Evolutionary conservation across 2,329 filamentous ascomycete species (phyloP).

Genomic region (Scedosporium dehoogii): DNA sequence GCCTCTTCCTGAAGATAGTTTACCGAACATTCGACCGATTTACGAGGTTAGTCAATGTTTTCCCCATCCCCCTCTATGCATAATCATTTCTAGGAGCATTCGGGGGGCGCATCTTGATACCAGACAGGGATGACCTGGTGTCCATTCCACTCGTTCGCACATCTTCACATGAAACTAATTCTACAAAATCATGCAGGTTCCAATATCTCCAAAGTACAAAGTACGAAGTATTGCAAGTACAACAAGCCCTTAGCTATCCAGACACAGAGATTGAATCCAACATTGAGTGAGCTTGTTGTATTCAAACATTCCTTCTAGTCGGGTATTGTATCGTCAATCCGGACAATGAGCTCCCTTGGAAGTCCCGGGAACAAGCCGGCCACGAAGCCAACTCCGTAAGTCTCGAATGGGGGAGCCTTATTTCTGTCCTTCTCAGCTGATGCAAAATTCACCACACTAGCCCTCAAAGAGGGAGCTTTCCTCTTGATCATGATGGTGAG

Average conservation of each 20-base stretch:
- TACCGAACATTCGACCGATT: no score
- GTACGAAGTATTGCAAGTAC: no score
- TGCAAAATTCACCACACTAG: constrained; percentile 29
- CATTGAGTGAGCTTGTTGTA: no score
- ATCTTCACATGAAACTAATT: not conserved
- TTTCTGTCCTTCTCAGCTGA: not conserved
- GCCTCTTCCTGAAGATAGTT: no score
- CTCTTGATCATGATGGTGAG: constrained; percentile 76
- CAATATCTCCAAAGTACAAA: no score
- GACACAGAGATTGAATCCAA: no score
- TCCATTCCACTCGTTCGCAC: not conserved
- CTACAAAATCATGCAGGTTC: not conserved
- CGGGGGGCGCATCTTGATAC: no score
- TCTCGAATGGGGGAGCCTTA: constrained; percentile 11
- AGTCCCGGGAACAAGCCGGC: constrained; percentile 57
- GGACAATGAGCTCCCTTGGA: constrained; percentile 54
- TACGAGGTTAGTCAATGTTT: no score
- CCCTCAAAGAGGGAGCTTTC: constrained; percentile 87
- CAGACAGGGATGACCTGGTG: not conserved
- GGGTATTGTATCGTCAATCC: not conserved
- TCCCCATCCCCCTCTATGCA: no score
- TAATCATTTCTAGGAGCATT: no score
- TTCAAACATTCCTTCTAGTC: not conserved
- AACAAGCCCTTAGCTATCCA: no score
- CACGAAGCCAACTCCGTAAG: constrained; percentile 62